Evolutionary conservation across 768 basidiomycete genomes (phyloP).

Genomic region (Mycena galericulata): DNA sequence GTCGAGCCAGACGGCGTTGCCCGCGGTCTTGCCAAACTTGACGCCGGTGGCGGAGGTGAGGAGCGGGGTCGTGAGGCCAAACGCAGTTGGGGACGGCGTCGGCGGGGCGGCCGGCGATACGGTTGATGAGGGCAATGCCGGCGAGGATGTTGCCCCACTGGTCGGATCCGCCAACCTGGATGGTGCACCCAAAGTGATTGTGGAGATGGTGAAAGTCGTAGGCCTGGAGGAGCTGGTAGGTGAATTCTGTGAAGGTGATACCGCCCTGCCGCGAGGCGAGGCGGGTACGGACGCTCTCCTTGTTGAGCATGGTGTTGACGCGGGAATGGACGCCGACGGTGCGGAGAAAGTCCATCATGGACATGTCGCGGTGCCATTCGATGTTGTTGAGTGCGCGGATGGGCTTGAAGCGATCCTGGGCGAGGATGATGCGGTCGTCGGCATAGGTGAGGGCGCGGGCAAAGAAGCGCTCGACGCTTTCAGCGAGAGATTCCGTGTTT

Average conservation of each 20-base stretch:
- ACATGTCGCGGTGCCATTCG: conserved; percentile 81
- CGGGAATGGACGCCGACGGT: conserved; percentile 83
- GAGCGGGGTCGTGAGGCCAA: conserved; percentile 93
- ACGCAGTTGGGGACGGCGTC: conserved; percentile 55
- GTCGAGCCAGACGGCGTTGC: conserved; percentile 95
- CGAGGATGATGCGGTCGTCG: conserved; percentile 43
- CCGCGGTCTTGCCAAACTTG: conserved; percentile 98
- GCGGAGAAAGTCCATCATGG: conserved; percentile 87
- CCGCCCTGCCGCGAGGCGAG: conserved; percentile 82
- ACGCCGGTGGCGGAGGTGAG: conserved; percentile 90
- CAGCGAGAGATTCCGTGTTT: conserved; percentile 75
- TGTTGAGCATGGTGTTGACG: conserved; percentile 89
- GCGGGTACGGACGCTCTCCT: conserved; percentile 91
- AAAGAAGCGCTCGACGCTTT: conserved; percentile 82
- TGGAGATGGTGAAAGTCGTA: conserved; percentile 92
- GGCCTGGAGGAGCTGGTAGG: conserved; percentile 96
- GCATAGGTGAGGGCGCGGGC: conserved; percentile 73
- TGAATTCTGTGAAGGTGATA: conserved; percentile 99
- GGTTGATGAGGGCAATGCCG: conserved; percentile 90
- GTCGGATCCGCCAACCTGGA: conserved; percentile 97
- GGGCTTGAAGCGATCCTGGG: conserved; percentile 31
- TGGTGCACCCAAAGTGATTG: conserved; percentile 71
- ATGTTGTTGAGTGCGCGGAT: conserved; percentile 61
- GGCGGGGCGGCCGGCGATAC: conserved; percentile 46
- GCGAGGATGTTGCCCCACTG: conserved; percentile 99